Conservation (phyloP, 2,329 filamentous ascomycete genomes). For the Pestalotiopsis fici region DNA sequence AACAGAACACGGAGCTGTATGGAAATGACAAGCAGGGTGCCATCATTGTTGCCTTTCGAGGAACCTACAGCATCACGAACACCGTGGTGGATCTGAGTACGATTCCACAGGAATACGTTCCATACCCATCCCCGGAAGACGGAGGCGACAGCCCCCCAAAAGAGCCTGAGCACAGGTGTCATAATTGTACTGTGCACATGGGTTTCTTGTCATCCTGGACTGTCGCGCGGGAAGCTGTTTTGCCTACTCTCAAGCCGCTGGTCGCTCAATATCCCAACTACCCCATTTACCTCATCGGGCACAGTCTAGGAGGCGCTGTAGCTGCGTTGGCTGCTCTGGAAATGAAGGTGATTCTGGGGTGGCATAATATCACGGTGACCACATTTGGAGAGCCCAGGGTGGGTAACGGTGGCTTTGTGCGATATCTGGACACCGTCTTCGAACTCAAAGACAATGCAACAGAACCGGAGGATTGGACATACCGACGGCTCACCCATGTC, state of each 20-base stretch:
- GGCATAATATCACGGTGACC: constrained; percentile 73
- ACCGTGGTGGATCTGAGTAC: constrained; percentile 89
- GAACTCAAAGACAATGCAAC: constrained; percentile 34
- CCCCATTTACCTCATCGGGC: constrained; percentile 77
- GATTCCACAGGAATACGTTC: constrained; percentile 85
- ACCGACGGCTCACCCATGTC: constrained; percentile 80
- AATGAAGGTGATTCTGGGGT: constrained; percentile 70
- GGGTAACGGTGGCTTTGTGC: constrained; percentile 57
- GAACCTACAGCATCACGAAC: constrained; percentile 92
- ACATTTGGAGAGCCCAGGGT: constrained; percentile 88
- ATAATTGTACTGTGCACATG: constrained; percentile 88
- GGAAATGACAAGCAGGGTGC: constrained; percentile 25
- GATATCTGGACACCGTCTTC: constrained; percentile 57
- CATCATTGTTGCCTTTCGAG: constrained; percentile 87
- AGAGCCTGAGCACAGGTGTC: constrained; percentile 59
- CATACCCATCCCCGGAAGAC: constrained; percentile 68
- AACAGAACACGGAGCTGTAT: constrained; percentile 6
- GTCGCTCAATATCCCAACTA: constrained; percentile 68
- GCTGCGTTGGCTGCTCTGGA: constrained; percentile 86
- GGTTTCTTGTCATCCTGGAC: constrained; percentile 88
- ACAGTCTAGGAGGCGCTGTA: constrained; percentile 90
- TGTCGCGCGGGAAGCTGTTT: constrained; percentile 68
- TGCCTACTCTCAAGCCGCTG: constrained; percentile 65
- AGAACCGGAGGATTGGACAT: constrained; percentile 42
- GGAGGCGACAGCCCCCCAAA: constrained; percentile 33